Evolutionary conservation across 768 basidiomycete species (phyloP), one percentile per base, ranked within the genome.

Genomic region (Boletus sp.): DNA sequence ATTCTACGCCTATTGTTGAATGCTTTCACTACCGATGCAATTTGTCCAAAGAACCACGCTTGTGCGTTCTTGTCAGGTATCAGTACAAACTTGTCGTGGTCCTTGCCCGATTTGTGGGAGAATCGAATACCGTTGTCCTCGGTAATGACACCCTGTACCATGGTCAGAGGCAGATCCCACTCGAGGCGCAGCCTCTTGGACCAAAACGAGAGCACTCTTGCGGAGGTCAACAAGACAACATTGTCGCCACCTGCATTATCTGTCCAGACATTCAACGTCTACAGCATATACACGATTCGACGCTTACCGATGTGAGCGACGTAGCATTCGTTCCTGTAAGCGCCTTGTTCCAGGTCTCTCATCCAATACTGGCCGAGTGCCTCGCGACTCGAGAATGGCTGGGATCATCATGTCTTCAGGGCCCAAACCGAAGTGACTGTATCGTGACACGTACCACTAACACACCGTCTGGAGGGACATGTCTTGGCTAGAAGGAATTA

Each of bases 281-380:
- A 52, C 52, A 37, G 52, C 14, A 54, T 47, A 40, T 30, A 46
- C 9, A 4, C n/a, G 39, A n/a, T 40, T 30, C 28, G 17, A 39
- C 17, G 65, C 86, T 67, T 68, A 94, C 92, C 86, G 58, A 96
- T 87, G 66, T 98, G 96, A 5, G 95, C 96, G 49, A 98, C 87
- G 67, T 98, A 98, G 30, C 76, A 76, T 66, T 98, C 94, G 58
- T 81, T 77, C 57, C 92, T 84, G 72, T 89, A 98, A 15, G 84
- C 79, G 10, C 96, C 97, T 56, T 92, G 86, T 61, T 94, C 92
- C 15, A 98, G 73, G 68, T 98, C 96, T 74, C 86, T 92, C 81
- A 98, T 87, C 96, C 97, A 98, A 64, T 89, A 92, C 73, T 98
- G 97, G 7, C 97, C 97, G 8, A 91, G 75, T 0, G 95, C 92